Evolutionary conservation across 1,139 yeast genomes (phyloP), one percentile per base, ranked within the genome.

Genomic region (Pneumocystis jirovecii): DNA sequence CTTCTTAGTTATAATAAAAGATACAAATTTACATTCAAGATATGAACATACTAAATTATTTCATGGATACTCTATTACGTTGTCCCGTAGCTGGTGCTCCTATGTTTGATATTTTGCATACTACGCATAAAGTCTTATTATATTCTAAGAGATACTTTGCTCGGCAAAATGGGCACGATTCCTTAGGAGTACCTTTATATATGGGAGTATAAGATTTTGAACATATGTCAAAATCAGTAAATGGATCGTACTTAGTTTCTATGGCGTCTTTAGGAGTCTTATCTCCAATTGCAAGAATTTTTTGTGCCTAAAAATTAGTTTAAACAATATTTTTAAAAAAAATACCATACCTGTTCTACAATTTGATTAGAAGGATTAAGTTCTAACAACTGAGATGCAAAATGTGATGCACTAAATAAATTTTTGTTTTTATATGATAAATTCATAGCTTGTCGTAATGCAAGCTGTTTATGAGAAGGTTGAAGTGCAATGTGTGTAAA

Each of bases 51-150:
- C 10, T 40, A 50, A 19, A 10, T 29, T 50, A 50, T 50, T 50
- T 50, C 25, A 29, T 50, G 21, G n/a, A 25, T 50, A 50, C 25
- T 50, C 57, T 50, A 29, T 50, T 50, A 12, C 57, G 34, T 25
- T 15, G 31, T 25, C 98, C 98, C 39, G 96, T 87, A n/a, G 96
- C 95, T 37, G 95, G 88, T n/a, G 90, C 89, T 35, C 98, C 98
- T 69, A 95, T 84, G 65, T 82, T 79, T 7, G 97, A 87, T 69
- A 95, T 80, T 62, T 81, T 77, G 6, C 97, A 88, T 69, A 95
- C 85, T 65, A 77, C 79, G 77, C 96, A 93, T 61, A 89, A 73
- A 70, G 82, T 82, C 64, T 96, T 97, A 79, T 87, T 85, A 73
- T 84, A 87, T 66, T 83, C 81, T 6, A 84, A 80, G 71, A 87